These are phyloP conservation scores for Albizia julibrissin DNA, from an alignment of 306 rosid species.

Conservation along the genomic window DNA sequence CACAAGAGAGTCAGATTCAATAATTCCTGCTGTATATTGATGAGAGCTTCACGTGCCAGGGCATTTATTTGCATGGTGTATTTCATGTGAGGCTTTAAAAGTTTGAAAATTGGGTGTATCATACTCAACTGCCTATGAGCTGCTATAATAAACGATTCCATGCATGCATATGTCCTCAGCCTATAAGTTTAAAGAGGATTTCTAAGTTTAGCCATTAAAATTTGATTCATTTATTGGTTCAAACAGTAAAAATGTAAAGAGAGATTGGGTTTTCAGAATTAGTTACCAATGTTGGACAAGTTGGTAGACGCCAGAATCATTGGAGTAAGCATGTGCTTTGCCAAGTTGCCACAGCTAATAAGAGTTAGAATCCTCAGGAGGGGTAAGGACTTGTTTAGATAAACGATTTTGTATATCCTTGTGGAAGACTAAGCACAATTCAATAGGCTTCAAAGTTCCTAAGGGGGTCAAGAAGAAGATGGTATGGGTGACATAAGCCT, in stretches of 20 bases:
- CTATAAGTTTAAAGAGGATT: slow-evolving; percentile 15
- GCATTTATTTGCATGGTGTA: slow-evolving; percentile 48
- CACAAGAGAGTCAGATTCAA: slow-evolving; percentile 35
- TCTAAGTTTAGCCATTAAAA: neutral
- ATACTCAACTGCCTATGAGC: too few species aligned
- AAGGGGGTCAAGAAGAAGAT: neutral
- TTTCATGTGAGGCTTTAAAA: slow-evolving; percentile 43
- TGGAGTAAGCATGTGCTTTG: slow-evolving; percentile 50
- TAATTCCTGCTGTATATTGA: slow-evolving; percentile 42
- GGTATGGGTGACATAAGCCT: slow-evolving; percentile 43
- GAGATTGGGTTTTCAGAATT: neutral
- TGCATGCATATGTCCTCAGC: slow-evolving; percentile 48
- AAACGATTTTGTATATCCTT: neutral
- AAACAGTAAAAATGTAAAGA: neutral
- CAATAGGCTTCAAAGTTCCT: slow-evolving; percentile 44
- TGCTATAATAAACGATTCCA: slow-evolving; percentile 48
- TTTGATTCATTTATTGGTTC: neutral
- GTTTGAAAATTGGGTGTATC: slow-evolving; percentile 44
- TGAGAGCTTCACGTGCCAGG: slow-evolving; percentile 48
- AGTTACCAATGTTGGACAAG: slow-evolving; percentile 49
- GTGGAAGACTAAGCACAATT: slow-evolving; percentile 39
- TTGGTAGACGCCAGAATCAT: slow-evolving; percentile 40
- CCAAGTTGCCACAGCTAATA: slow-evolving; percentile 43
- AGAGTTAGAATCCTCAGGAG: slow-evolving; percentile 43
- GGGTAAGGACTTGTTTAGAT: slow-evolving; percentile 41